Conservation (phyloP, 495 filamentous ascomycete species). For the Podospora tetraspora region DNA sequence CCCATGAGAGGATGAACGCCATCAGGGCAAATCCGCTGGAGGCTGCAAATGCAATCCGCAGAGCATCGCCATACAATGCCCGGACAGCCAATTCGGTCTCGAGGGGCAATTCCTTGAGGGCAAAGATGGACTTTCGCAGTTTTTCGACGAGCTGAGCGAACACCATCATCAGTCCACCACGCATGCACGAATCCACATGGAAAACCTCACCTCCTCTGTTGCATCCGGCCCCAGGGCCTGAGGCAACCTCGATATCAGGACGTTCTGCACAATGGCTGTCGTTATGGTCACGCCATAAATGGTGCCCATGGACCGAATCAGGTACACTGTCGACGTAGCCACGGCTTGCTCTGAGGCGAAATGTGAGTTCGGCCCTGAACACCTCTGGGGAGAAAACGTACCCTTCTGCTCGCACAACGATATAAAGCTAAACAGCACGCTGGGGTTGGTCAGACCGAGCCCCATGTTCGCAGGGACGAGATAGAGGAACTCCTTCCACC, state of each 20-base stretch:
- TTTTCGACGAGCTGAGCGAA: conserved; percentile 42
- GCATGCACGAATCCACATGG: too few species aligned
- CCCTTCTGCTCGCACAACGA: conserved; percentile 58
- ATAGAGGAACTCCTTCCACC: conserved; percentile 58
- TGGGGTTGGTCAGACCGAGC: conserved; percentile 59
- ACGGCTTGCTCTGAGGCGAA: conserved; percentile 54
- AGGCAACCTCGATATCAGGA: conserved; percentile 49
- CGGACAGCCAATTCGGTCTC: conserved; percentile 46
- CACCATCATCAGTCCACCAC: background rate
- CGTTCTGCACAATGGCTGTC: conserved; percentile 58
- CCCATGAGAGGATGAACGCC: conserved; percentile 29
- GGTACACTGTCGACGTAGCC: conserved; percentile 58
- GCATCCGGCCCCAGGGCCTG: conserved; percentile 43
- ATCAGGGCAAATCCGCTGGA: conserved; percentile 41
- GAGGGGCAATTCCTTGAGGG: conserved; percentile 42
- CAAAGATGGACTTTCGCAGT: conserved; percentile 51
- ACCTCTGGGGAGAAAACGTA: conserved; percentile 23
- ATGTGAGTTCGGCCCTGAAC: conserved; percentile 9
- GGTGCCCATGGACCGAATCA: conserved; percentile 58
- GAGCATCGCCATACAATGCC: conserved; percentile 46
- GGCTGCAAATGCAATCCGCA: conserved; percentile 45
- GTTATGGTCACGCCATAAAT: conserved; percentile 62
- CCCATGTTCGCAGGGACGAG: conserved; percentile 60
- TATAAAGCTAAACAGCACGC: conserved; percentile 58
- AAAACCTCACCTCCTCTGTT: conserved; percentile 26